Percentiles rank a stretch among this genome's conserved stretches.
These are phyloP conservation scores for Dendrobium officinale DNA, from an alignment of 106 monocot species.

Conservation along the genomic window DNA sequence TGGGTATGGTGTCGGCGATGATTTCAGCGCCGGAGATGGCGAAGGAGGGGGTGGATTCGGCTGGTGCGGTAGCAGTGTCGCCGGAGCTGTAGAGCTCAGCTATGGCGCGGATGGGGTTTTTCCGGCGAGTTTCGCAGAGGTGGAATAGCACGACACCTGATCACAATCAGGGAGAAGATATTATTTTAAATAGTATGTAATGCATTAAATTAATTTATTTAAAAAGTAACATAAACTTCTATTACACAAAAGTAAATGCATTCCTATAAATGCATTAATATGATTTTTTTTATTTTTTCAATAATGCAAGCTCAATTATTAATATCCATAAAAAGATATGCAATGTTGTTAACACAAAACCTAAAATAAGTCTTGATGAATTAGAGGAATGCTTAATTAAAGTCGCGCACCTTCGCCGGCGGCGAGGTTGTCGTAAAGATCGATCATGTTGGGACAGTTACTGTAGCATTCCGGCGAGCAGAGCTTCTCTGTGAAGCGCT, in stretches of 20 bases:
- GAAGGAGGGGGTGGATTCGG: background rate
- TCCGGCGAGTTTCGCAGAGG: conserved; percentile 30
- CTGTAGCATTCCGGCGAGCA: conserved; percentile 55
- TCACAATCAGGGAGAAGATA: background rate
- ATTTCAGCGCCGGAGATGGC: background rate
- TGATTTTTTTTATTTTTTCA: too few relatives aligned
- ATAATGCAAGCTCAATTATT: too few relatives aligned
- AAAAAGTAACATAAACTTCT: too few relatives aligned
- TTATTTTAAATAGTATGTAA: background rate
- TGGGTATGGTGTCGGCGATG: background rate
- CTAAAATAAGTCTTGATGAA: background rate
- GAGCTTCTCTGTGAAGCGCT: conserved; percentile 31
- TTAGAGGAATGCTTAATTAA: background rate
- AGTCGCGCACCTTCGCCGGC: conserved; percentile 51
- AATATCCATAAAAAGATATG: too few relatives aligned
- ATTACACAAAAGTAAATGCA: too few relatives aligned
- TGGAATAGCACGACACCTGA: conserved; percentile 43
- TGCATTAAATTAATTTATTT: too few relatives aligned
- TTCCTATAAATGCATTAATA: too few relatives aligned
- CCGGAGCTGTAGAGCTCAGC: conserved; percentile 43
- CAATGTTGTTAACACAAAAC: too few relatives aligned
- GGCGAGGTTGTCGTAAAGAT: conserved; percentile 78
- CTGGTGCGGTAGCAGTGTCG: conserved; percentile 6
- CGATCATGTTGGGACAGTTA: conserved; percentile 70
- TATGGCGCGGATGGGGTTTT: conserved; percentile 36